phyloP scores from a whole-genome alignment of 352 stramenopile genomes.

The Phytophthora podocarpi region DNA sequence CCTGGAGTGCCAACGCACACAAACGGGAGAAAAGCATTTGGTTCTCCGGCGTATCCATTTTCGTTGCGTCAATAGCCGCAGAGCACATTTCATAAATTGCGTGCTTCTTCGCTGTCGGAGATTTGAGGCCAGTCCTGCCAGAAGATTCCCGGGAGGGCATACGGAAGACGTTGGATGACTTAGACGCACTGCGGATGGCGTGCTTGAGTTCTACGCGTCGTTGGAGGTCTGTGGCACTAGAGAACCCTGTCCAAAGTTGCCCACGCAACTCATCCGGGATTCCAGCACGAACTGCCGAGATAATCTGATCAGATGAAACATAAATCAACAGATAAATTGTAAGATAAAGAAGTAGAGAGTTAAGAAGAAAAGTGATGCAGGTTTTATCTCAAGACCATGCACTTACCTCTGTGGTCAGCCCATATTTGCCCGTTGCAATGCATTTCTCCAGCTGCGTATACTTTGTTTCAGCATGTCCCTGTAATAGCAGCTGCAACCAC shows the following conservation, averaged over 20 bases:
- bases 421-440: constrained; percentile 63
- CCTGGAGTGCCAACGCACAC: constrained; percentile 56
- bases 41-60: constrained; percentile 53
- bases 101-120: constrained; percentile 30
- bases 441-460: constrained; percentile 86
- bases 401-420: constrained; percentile 64
- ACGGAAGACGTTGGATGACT: constrained; percentile 41
- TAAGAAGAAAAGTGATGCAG: no score
- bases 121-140: constrained; percentile 9
- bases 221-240: constrained; percentile 63
- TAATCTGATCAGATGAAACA: constrained; percentile 45
- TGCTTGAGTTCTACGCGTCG: constrained; percentile 63
- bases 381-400: background rate
- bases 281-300: constrained; percentile 73
- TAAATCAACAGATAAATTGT: background rate
- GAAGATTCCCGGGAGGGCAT: constrained; percentile 30
- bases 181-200: constrained; percentile 55
- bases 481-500: constrained; percentile 72
- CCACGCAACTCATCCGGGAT: constrained; percentile 81
- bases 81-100: constrained; percentile 59
- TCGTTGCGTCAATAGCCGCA: constrained; percentile 43
- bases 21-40: constrained; percentile 71
- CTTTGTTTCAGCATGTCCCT: constrained; percentile 82
- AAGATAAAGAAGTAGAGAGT: background rate
- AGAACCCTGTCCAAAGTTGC: constrained; percentile 79